These are phyloP conservation scores for Boeremia lycopersici DNA, from an alignment of 2,329 filamentous ascomycete genomes.

Conservation along the genomic window DNA sequence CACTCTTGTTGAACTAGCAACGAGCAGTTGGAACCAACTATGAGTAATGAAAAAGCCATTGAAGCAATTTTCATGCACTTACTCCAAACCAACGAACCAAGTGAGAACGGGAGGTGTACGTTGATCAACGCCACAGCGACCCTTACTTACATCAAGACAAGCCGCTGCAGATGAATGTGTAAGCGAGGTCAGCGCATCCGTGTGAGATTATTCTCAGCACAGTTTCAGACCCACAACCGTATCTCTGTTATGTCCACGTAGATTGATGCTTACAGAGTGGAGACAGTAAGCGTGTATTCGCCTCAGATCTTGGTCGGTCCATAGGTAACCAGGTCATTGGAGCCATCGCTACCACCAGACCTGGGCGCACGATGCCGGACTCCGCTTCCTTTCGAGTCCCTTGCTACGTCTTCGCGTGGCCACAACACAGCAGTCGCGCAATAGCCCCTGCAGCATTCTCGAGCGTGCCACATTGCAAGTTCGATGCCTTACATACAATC, in stretches of 20 bases:
- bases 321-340: not conserved
- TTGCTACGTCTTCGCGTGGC: not conserved
- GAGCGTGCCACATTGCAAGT: not conserved
- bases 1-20: not conserved
- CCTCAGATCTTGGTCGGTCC: not conserved
- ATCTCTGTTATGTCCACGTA: not conserved
- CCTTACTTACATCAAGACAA: not conserved
- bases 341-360: not conserved
- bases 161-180: not conserved
- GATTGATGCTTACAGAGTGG: too few species aligned
- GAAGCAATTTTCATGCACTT: conserved; percentile 8
- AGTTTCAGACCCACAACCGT: not conserved
- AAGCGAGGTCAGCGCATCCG: not conserved
- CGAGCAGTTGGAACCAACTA: not conserved
- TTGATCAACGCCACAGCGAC: not conserved
- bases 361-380: not conserved
- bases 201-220: too few species aligned
- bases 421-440: not conserved
- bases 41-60: conserved; percentile 17
- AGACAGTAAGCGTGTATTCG: not conserved
- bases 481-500: conserved; percentile 4
- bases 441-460: not conserved
- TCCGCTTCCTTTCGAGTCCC: not conserved
- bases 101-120: not conserved
- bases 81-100: not conserved